phyloP scores from a whole-genome alignment of 164 flowering plant species.

The Aristolochia contorta region DNA sequence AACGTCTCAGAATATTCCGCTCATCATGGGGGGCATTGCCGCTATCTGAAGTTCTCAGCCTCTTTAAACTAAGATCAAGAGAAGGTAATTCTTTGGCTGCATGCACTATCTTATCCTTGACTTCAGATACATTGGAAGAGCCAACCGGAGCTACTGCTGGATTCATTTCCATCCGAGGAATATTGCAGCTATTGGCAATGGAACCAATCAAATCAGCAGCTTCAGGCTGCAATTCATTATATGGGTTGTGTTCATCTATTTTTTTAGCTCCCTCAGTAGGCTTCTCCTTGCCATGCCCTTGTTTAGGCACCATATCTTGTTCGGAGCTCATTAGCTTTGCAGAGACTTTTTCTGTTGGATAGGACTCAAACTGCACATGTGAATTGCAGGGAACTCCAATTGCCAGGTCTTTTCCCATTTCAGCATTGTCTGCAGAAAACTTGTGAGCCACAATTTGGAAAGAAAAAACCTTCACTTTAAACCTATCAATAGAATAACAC shows the following conservation, averaged over 20 bases:
- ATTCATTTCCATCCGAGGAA: constrained; percentile 15
- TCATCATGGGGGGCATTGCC: constrained; percentile 24
- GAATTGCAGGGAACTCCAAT: constrained; percentile 24
- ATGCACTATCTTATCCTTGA: constrained; percentile 16
- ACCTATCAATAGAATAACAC: background rate
- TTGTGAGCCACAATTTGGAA: background rate
- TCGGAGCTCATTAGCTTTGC: constrained; percentile 10
- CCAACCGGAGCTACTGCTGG: constrained; percentile 16
- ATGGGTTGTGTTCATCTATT: constrained; percentile 9
- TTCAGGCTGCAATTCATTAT: constrained; percentile 11
- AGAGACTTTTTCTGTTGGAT: constrained; percentile 18
- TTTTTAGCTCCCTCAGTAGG: constrained; percentile 18
- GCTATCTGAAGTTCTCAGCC: constrained; percentile 30
- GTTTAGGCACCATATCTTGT: constrained; percentile 19
- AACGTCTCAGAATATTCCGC: constrained; percentile 50
- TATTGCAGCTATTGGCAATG: constrained; percentile 12
- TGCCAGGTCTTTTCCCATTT: constrained; percentile 42
- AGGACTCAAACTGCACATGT: constrained; percentile 19
- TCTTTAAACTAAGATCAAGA: constrained; percentile 44
- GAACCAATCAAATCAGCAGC: constrained; percentile 14
- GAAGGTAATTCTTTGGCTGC: constrained; percentile 33
- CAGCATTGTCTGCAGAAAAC: constrained; percentile 27
- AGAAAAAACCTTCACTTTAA: background rate
- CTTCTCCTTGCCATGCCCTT: constrained; percentile 14
- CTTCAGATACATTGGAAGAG: constrained; percentile 17